Conservation (phyloP, 768 basidiomycete species). For the Tricholoma sp. region DNA sequence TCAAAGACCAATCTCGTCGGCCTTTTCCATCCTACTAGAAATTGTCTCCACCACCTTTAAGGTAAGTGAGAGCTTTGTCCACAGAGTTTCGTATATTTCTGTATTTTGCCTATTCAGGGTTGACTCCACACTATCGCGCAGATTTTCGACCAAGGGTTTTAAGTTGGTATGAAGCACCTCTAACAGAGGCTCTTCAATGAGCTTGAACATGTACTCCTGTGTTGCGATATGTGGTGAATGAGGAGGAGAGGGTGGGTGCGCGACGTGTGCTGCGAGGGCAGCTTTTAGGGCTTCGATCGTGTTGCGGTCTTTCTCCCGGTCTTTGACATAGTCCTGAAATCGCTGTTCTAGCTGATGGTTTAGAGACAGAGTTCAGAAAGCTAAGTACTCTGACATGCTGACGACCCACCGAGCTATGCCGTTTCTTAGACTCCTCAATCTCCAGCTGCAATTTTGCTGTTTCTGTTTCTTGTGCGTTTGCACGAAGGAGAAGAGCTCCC, state of each 20-base stretch:
- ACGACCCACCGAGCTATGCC: conserved; percentile 9
- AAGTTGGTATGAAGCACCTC: conserved; percentile 19
- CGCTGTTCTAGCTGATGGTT: conserved; percentile 15
- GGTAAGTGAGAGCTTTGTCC: conserved; percentile 17
- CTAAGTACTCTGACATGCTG: not conserved
- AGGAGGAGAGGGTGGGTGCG: conserved; percentile 13
- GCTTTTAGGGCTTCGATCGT: conserved; percentile 20
- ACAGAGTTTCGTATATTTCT: conserved; percentile 21
- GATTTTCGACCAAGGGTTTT: conserved; percentile 17
- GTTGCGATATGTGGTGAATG: conserved; percentile 12
- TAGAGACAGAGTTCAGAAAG: not conserved
- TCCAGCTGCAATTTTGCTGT: not conserved
- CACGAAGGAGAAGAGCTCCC: conserved; percentile 11
- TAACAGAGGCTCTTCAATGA: conserved; percentile 20
- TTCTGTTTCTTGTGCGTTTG: conserved; percentile 6
- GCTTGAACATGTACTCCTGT: conserved; percentile 18
- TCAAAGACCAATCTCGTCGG: not conserved
- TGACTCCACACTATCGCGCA: conserved; percentile 17
- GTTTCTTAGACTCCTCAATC: conserved; percentile 6
- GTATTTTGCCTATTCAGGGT: conserved; percentile 17
- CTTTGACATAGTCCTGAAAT: conserved; percentile 12
- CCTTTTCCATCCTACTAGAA: conserved; percentile 9
- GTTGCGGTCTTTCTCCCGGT: conserved; percentile 12
- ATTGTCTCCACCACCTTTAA: conserved; percentile 15
- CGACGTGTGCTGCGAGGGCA: conserved; percentile 17